Evolutionary conservation across 805 yeast species (phyloP).

Genomic region (Candida nitratophila): DNA sequence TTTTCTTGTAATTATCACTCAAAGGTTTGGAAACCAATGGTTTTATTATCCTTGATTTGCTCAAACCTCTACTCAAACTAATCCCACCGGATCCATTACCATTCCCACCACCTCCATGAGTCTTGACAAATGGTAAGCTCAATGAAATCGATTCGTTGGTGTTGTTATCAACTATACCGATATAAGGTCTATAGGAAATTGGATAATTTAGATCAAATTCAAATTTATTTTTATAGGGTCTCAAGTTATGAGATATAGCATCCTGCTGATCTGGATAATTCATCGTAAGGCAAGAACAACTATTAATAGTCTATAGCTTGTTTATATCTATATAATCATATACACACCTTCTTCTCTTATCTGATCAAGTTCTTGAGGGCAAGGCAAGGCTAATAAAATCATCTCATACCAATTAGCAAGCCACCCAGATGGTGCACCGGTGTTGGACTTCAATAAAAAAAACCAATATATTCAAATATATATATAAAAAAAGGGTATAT

Average conservation of each 20-base stretch:
- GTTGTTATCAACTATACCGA: slow-evolving; percentile 28
- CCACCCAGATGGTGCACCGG: no score
- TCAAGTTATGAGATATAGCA: slow-evolving; percentile 8
- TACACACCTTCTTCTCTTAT: no score
- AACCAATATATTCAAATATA: no score
- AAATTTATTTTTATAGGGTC: slow-evolving; percentile 25
- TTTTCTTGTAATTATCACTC: slow-evolving; percentile 18
- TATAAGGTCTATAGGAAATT: slow-evolving; percentile 23
- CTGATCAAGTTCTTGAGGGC: no score
- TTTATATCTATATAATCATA: no score
- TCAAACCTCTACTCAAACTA: slow-evolving; percentile 1
- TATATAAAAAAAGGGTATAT: no score
- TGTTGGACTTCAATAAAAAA: no score
- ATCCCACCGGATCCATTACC: neutral
- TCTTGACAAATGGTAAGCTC: slow-evolving; percentile 20
- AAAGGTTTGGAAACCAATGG: slow-evolving; percentile 10
- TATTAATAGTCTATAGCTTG: no score
- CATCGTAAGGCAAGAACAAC: neutral
- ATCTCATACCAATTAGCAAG: no score
- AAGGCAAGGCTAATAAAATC: no score
- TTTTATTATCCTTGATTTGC: neutral
- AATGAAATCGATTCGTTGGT: slow-evolving; percentile 27
- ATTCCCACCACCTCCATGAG: neutral
- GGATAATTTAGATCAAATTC: slow-evolving; percentile 29
- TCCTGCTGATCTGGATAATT: neutral